phyloP scores from a whole-genome alignment of 306 rosid species.

The Mimosa pudica region DNA sequence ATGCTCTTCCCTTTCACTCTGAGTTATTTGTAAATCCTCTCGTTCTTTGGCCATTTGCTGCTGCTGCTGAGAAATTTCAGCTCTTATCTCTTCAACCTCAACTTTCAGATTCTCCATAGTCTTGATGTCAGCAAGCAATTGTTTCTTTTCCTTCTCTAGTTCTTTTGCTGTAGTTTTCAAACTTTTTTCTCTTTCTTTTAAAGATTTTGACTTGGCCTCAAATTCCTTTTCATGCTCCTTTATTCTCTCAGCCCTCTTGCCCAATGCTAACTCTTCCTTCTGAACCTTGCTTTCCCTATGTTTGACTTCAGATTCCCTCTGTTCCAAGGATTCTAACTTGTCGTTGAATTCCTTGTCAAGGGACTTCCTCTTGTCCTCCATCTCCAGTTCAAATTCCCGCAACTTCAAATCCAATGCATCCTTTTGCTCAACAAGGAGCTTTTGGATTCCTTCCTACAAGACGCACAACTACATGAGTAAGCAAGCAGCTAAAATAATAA shows the following conservation, averaged over 20 bases:
- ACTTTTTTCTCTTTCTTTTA: constrained; percentile 68
- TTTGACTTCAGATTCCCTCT: constrained; percentile 67
- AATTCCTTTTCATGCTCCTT: constrained; percentile 74
- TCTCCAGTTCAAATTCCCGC: constrained; percentile 67
- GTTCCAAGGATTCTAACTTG: constrained; percentile 50
- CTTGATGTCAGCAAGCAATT: constrained; percentile 58
- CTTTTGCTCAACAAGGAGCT: constrained; percentile 62
- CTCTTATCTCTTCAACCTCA: constrained; percentile 61
- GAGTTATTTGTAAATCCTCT: constrained; percentile 57
- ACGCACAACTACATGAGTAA: constrained; percentile 30
- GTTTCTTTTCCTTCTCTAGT: constrained; percentile 65
- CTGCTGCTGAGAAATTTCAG: constrained; percentile 61
- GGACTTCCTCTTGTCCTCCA: constrained; percentile 57
- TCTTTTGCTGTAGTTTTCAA: constrained; percentile 64
- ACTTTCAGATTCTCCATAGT: constrained; percentile 51
- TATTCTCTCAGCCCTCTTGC: constrained; percentile 71
- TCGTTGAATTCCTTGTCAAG: constrained; percentile 55
- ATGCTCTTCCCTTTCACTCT: constrained; percentile 76
- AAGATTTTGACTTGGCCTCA: constrained; percentile 53
- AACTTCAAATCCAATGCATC: constrained; percentile 49
- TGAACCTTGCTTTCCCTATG: constrained; percentile 70
- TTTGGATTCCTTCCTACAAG: constrained; percentile 71
- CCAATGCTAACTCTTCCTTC: constrained; percentile 69
- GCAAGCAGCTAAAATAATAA: constrained; percentile 33
- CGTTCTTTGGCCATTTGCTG: constrained; percentile 59